phyloP scores from a whole-genome alignment of 1,284 basidiomycete genomes.

The Ceratobasidium theobromae region DNA sequence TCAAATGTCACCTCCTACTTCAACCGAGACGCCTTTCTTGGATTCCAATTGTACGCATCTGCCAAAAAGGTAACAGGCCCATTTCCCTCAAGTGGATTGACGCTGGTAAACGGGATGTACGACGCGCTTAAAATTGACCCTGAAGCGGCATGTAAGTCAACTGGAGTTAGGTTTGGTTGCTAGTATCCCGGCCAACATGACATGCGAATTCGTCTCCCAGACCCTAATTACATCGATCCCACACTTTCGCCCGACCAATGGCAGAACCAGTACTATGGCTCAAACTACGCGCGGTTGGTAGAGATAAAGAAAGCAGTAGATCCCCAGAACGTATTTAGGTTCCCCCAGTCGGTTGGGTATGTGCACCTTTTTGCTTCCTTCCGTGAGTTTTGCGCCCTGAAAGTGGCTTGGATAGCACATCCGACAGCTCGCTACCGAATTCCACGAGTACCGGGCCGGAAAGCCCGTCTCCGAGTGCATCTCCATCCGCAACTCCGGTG shows the following conservation, averaged over 20 bases:
- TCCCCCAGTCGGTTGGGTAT: slow-evolving; percentile 34
- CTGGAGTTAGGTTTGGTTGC: not conserved
- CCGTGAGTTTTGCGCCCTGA: not conserved
- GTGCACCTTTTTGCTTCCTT: not conserved
- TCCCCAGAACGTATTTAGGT: slow-evolving; percentile 34
- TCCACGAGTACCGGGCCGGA: not conserved
- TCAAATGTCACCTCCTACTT: slow-evolving; percentile 40
- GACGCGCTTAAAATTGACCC: not conserved
- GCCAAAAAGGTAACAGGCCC: not conserved
- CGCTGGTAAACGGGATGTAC: slow-evolving; percentile 23
- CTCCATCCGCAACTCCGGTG: too few species aligned
- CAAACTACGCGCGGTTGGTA: slow-evolving; percentile 28
- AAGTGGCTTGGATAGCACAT: not conserved
- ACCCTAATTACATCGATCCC: slow-evolving; percentile 35
- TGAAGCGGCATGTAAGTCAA: slow-evolving; percentile 27
- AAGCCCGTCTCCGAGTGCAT: not conserved
- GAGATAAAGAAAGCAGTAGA: slow-evolving; percentile 32
- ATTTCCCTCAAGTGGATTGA: not conserved
- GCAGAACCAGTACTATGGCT: slow-evolving; percentile 33
- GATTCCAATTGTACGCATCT: slow-evolving; percentile 43
- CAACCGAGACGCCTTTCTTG: slow-evolving; percentile 40
- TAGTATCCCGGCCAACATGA: not conserved
- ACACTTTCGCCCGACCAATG: slow-evolving; percentile 31
- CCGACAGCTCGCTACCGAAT: not conserved
- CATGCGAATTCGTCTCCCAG: slow-evolving; percentile 6